Percentiles rank a stretch among this genome's conserved stretches.
phyloP scores from a whole-genome alignment of 2,329 filamentous ascomycete species.

The Sodiomyces alkalinus region DNA sequence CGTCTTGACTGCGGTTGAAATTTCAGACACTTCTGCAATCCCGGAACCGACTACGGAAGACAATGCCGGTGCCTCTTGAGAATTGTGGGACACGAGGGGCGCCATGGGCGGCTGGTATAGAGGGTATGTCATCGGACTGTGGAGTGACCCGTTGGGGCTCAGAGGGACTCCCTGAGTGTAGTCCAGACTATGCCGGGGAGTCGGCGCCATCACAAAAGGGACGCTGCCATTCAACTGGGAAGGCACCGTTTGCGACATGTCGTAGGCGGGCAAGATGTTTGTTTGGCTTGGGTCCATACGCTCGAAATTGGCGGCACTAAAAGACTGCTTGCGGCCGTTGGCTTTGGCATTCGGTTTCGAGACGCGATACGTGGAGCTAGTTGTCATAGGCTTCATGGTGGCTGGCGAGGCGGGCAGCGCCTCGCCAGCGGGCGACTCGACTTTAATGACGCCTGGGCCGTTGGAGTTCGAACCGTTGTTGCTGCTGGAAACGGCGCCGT shows the following conservation, averaged over 20 bases:
- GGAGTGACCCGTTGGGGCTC: conserved; percentile 5
- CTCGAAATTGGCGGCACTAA: conserved; percentile 31
- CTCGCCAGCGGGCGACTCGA: conserved; percentile 14
- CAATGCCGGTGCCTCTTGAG: background rate
- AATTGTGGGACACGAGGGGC: background rate
- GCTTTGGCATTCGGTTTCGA: conserved; percentile 26
- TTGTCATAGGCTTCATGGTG: too few species aligned
- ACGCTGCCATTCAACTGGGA: conserved; percentile 11
- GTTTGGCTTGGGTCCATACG: conserved; percentile 38
- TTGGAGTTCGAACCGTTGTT: conserved; percentile 5
- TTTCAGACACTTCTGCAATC: too few species aligned
- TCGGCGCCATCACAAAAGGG: conserved; percentile 6
- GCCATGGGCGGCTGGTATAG: conserved; percentile 6
- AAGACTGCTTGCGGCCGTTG: conserved; percentile 28
- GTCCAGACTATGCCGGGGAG: conserved; percentile 4
- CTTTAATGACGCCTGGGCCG: conserved; percentile 7
- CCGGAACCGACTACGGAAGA: too few species aligned
- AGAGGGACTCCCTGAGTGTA: conserved; percentile 7
- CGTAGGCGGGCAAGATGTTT: conserved; percentile 27
- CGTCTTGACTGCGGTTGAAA: too few species aligned
- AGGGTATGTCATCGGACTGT: conserved; percentile 6
- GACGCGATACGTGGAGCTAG: conserved; percentile 24
- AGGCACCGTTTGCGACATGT: conserved; percentile 6
- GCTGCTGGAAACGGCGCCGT: too few species aligned
- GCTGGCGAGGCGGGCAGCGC: conserved; percentile 17